Conservation (phyloP, 306 rosid species). For the Inga oerstediana region DNA sequence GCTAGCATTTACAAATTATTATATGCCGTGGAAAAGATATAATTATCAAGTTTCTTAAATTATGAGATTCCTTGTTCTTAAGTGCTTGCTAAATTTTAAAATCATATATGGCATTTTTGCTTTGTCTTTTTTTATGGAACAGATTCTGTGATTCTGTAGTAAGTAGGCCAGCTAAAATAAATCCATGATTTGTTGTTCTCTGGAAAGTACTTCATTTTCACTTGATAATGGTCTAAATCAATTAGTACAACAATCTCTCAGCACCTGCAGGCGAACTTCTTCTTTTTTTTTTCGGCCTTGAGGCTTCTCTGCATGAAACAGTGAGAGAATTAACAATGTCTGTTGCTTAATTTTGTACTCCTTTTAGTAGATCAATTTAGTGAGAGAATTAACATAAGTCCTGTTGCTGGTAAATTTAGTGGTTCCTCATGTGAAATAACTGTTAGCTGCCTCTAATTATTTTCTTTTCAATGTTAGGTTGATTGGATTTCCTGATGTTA, state of each 20-base stretch:
- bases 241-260: conserved; percentile 2
- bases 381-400: background rate
- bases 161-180: background rate
- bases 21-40: too few species aligned
- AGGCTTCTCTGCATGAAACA: background rate
- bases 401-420: background rate
- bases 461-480: too few species aligned
- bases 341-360: background rate
- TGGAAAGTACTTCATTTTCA: conserved; percentile 11
- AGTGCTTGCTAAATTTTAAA: conserved; percentile 19
- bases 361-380: background rate
- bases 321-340: background rate
- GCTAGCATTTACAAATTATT: too few species aligned
- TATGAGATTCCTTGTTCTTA: background rate
- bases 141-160: background rate
- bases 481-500: too few species aligned
- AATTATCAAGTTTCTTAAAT: too few species aligned
- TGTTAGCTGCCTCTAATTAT: background rate
- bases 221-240: conserved; percentile 23
- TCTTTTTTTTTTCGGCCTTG: fast-evolving
- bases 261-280: background rate
- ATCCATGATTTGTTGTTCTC: background rate
- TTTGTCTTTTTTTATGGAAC: background rate
- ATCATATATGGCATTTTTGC: background rate
- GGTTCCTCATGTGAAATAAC: conserved; percentile 20